Evolutionary conservation across 148 eudicot genomes (phyloP).

Genomic region (Cornus controversa): DNA sequence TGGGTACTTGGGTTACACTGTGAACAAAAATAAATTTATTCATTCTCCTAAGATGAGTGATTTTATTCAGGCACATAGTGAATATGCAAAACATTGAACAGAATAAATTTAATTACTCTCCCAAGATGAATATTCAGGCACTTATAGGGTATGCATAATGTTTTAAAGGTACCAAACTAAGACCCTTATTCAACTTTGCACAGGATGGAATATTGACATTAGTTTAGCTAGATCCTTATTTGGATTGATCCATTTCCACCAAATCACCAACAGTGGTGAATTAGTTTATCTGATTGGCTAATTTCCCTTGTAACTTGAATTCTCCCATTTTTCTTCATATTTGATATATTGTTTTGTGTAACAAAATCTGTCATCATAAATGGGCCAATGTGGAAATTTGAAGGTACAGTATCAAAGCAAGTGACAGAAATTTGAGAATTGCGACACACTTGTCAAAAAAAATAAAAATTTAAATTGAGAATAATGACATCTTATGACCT

Average conservation of each 20-base stretch:
- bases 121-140: too few relatives aligned
- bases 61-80: not conserved
- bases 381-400: not conserved
- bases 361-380: not conserved
- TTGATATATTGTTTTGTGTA: not conserved
- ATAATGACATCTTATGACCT: conserved; percentile 1
- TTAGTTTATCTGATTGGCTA: not conserved
- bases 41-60: not conserved
- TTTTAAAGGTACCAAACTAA: too few relatives aligned
- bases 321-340: not conserved
- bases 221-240: not conserved
- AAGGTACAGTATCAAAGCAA: not conserved
- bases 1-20: too few relatives aligned
- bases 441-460: too few relatives aligned
- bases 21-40: too few relatives aligned
- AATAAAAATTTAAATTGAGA: too few relatives aligned
- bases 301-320: not conserved
- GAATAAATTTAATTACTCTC: too few relatives aligned
- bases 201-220: not conserved
- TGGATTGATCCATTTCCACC: not conserved
- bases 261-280: not conserved
- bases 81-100: too few relatives aligned
- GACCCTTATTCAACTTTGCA: not conserved
- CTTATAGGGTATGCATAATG: too few relatives aligned
- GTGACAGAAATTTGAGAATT: not conserved